These are phyloP conservation scores for Zasmidium angulare DNA, from an alignment of 2,329 filamentous ascomycete genomes.

Conservation along the genomic window DNA sequence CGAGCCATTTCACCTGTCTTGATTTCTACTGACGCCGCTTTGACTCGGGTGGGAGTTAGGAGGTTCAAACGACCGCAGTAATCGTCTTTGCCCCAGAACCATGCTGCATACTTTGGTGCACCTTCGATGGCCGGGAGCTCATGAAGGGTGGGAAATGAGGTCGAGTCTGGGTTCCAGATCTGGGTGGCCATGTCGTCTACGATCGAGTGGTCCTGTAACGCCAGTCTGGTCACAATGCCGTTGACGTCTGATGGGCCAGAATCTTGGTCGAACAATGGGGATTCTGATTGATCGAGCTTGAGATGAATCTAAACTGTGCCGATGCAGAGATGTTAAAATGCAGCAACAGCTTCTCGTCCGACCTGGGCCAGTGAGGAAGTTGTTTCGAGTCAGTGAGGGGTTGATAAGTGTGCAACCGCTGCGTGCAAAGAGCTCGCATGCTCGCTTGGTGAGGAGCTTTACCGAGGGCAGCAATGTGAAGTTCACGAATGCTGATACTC, in stretches of 20 bases:
- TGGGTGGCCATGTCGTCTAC: conserved; percentile 9
- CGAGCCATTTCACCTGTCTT: conserved; percentile 56
- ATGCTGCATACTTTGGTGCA: conserved; percentile 57
- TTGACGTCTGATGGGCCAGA: not conserved
- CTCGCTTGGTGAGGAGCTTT: not conserved
- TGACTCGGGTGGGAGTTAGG: conserved; percentile 55
- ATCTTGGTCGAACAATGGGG: not conserved
- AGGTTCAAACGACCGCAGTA: conserved; percentile 57
- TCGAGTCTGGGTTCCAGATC: conserved; percentile 48
- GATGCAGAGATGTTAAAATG: not conserved
- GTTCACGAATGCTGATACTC: too few species aligned
- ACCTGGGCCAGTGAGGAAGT: too few species aligned
- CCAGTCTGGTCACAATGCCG: not conserved
- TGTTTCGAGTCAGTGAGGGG: conserved; percentile 1
- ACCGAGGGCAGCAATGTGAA: not conserved
- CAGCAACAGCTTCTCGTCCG: not conserved
- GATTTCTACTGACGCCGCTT: conserved; percentile 55
- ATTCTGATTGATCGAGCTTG: not conserved
- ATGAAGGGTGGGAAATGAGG: conserved; percentile 53
- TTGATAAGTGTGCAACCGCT: not conserved
- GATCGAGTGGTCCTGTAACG: not conserved
- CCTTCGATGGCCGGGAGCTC: conserved; percentile 54
- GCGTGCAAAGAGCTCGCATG: not conserved
- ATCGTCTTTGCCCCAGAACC: conserved; percentile 61
- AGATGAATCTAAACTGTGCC: not conserved